Base-by-base conservation (phyloP, 225 moss, liverwort and hornwort genomes). In the Pseudoscleropodium purum region DNA sequence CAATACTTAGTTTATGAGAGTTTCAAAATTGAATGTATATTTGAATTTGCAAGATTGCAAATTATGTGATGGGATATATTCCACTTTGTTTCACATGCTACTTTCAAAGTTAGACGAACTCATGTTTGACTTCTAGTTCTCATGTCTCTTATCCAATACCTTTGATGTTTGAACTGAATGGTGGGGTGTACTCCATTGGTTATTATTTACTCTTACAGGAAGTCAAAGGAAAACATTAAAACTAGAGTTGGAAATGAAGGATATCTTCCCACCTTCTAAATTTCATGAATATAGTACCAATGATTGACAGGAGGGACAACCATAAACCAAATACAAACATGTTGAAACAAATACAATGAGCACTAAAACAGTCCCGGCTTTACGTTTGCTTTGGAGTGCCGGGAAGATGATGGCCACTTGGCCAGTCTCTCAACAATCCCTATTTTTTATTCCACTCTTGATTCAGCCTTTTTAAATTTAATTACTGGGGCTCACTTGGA, bases 301-400 rank as follows among this genome's bases (percentile, higher is more conserved):
- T 37, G 8, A 20, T 20, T 18, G 13, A 13, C 2, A 0, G 1
- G 4, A 41, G 9, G 31, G 9, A 41, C 15, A 31, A 19, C 4
- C 15, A 43, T 14, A 61, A 41, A 81, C 31, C 20, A 62, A 31
- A 43, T 20, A 57, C 14, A 43, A 2, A 21, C 7, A 29, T 62
- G 39, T 81, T 81, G 14, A 43, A 43, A 81, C 4, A 7, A 43
- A 33, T 10, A 23, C 82, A 60, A 18, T 59, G 39, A 27, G 29
- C 29, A 26, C 26, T 25, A 37, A 37, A 37, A 37, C 79, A 79
- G 37, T 54, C 9, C 16, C 56, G 25, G 78, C 78, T 56, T 52
- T 8, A 24, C 13, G 2, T 51, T 76, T 12, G 33, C 33, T 49
- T 20, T 11, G 33, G 31, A 75, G 33, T 33, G 51, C 12, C 36